These are phyloP conservation scores for Macrolepiota fuliginosa DNA, from an alignment of 768 basidiomycete species.

Conservation along the genomic window DNA sequence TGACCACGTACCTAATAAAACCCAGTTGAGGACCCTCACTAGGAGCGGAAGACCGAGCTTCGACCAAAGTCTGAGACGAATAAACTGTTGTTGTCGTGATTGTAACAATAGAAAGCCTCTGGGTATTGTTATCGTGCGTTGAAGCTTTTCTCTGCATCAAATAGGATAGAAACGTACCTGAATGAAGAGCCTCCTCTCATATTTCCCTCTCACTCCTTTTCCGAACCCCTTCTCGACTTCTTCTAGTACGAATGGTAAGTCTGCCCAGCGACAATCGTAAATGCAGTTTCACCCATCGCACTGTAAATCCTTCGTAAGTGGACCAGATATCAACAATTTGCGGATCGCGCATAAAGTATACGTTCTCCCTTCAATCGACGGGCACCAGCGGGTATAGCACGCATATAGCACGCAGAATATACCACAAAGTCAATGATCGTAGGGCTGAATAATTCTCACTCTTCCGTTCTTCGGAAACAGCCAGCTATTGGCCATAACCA, in stretches of 20 bases:
- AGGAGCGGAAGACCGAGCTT: no score
- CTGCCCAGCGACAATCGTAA: constrained; percentile 35
- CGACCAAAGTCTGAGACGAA: constrained; percentile 58
- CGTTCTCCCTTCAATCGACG: constrained; percentile 70
- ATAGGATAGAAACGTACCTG: constrained; percentile 24
- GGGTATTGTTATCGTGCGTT: not conserved
- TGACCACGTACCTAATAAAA: no score
- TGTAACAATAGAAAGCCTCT: constrained; percentile 44
- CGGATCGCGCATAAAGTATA: constrained; percentile 53
- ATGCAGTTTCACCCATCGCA: constrained; percentile 43
- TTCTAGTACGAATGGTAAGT: constrained; percentile 11
- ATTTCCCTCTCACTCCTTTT: not conserved
- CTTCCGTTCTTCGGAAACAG: constrained; percentile 33
- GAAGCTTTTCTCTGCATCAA: not conserved
- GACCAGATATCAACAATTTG: not conserved
- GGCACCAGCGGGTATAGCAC: constrained; percentile 66
- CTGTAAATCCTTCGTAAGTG: constrained; percentile 24
- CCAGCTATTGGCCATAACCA: constrained; percentile 63
- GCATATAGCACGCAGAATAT: constrained; percentile 45
- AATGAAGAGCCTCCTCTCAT: constrained; percentile 17
- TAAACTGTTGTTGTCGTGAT: constrained; percentile 53
- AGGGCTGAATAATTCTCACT: constrained; percentile 13
- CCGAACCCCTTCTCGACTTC: constrained; percentile 4
- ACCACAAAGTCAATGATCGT: constrained; percentile 38
- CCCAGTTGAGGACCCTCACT: no score